A percentile compares a stretch with the other conserved stretches of the same genome.
These are phyloP conservation scores for Buddleja alternifolia DNA, from an alignment of 257 asterid species.

Conservation along the genomic window DNA sequence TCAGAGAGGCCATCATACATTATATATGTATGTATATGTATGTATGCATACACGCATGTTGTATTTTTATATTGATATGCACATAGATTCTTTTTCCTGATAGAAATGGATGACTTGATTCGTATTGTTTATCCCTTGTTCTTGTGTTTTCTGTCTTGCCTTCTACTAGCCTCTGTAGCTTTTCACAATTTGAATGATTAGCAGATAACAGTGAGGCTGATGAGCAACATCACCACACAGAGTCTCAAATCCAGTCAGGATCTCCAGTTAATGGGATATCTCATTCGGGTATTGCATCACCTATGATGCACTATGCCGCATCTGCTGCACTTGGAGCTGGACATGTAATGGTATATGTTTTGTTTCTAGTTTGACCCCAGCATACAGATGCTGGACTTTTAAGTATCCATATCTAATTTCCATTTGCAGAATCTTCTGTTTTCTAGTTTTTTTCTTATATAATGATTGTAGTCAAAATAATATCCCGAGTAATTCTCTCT, in stretches of 20 bases:
- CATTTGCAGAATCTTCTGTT: conserved; percentile 8
- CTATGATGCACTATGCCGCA: conserved; percentile 57
- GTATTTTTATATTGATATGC: not conserved
- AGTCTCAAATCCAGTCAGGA: conserved; percentile 50
- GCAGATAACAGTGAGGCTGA: conserved; percentile 72
- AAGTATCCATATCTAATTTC: conserved; percentile 8
- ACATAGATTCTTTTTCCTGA: not conserved
- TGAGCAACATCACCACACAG: conserved; percentile 63
- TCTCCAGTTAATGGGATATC: conserved; percentile 61
- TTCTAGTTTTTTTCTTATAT: conserved; percentile 15
- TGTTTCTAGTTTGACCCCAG: no score
- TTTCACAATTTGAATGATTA: conserved; percentile 18
- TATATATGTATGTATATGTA: not conserved
- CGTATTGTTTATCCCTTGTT: not conserved
- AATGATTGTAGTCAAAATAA: no score
- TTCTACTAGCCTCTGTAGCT: conserved; percentile 6
- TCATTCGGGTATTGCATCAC: conserved; percentile 57
- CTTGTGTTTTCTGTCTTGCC: conserved; percentile 21
- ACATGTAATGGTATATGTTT: conserved; percentile 58
- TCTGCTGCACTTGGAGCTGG: conserved; percentile 74
- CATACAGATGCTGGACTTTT: not conserved
- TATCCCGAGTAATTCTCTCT: conserved; percentile 6
- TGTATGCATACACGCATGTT: no score
- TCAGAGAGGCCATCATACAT: not conserved
- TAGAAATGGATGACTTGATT: not conserved